Conservation (phyloP, 2,329 filamentous ascomycete species). For the Penicillium sp. region DNA sequence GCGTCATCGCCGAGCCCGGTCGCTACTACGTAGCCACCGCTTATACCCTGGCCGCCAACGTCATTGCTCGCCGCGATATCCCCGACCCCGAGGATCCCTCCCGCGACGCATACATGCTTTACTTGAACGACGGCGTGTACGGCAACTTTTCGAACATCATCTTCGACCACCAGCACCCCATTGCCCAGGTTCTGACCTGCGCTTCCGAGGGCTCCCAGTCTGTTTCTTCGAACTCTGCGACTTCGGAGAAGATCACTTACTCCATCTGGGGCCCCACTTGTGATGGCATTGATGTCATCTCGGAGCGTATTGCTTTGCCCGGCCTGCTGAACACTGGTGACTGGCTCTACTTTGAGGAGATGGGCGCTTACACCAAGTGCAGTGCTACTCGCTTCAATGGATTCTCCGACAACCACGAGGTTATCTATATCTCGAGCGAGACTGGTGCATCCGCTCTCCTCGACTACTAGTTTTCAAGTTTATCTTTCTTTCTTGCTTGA, state of each 20-base stretch:
- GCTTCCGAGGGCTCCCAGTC: slow-evolving; percentile 62
- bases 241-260: slow-evolving; percentile 68
- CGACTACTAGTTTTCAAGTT: slow-evolving; percentile 38
- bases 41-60: slow-evolving; percentile 92
- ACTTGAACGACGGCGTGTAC: slow-evolving; percentile 96
- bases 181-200: slow-evolving; percentile 76
- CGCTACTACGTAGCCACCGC: slow-evolving; percentile 93
- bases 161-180: slow-evolving; percentile 94
- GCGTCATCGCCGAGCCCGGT: slow-evolving; percentile 92
- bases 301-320: slow-evolving; percentile 74
- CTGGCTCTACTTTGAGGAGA: slow-evolving; percentile 98
- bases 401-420: slow-evolving; percentile 88
- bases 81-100: slow-evolving; percentile 61
- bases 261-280: slow-evolving; percentile 98
- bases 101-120: slow-evolving; percentile 80
- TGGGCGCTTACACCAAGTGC: slow-evolving; percentile 99
- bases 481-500: neutral
- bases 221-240: slow-evolving; percentile 45
- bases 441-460: slow-evolving; percentile 77
- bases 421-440: slow-evolving; percentile 95
- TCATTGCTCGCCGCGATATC: slow-evolving; percentile 92
- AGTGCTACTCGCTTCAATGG: slow-evolving; percentile 98
- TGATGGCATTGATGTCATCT: slow-evolving; percentile 95
- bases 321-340: slow-evolving; percentile 86
- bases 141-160: slow-evolving; percentile 99